phyloP scores from a whole-genome alignment of 306 rosid species.

The Argentina anserina region DNA sequence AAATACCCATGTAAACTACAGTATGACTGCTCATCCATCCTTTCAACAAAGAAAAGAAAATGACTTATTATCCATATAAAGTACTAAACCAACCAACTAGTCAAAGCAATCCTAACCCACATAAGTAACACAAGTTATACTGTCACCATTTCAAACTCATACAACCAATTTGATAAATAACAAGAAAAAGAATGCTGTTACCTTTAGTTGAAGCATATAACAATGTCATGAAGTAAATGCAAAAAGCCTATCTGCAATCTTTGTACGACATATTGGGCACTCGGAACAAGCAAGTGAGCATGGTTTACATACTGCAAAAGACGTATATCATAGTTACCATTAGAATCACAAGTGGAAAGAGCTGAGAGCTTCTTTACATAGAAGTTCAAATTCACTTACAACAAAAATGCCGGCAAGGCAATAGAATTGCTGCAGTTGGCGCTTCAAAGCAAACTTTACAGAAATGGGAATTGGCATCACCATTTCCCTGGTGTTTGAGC shows the following conservation, averaged over 20 bases:
- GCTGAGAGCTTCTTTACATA: too few species aligned
- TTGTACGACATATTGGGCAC: constrained; percentile 95
- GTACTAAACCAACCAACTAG: background rate
- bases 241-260: constrained; percentile 93
- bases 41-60: background rate
- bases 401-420: constrained; percentile 97
- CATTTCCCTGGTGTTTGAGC: constrained; percentile 65
- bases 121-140: background rate
- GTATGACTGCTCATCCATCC: constrained; percentile 1
- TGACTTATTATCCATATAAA: background rate
- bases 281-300: constrained; percentile 98
- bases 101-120: background rate
- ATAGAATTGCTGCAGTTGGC: constrained; percentile 95
- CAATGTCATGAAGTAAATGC: constrained; percentile 72
- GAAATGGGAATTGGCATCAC: constrained; percentile 83
- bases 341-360: background rate
- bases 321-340: background rate
- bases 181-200: constrained; percentile 9
- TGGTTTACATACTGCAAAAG: constrained; percentile 74
- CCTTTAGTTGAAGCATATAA: constrained; percentile 34
- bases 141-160: background rate
- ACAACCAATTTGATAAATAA: background rate
- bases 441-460: constrained; percentile 97
- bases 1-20: background rate
- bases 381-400: constrained; percentile 46